Conservation (phyloP, 805 yeast species). For the Nematodospora valgi region DNA sequence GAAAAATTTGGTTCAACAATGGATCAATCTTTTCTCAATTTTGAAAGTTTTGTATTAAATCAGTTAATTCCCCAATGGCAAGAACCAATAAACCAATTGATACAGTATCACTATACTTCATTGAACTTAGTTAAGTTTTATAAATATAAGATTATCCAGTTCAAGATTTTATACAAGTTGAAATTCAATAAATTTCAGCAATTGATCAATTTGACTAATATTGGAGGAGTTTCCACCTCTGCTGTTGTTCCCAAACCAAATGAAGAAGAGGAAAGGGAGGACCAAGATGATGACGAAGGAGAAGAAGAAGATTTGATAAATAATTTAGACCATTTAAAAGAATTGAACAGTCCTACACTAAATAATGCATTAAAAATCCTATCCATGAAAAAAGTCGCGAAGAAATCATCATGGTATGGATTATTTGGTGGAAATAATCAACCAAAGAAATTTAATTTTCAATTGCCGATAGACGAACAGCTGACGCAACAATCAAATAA, state of each 20-base stretch:
- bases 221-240: slow-evolving; percentile 6
- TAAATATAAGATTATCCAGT: slow-evolving; percentile 51
- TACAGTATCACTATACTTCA: slow-evolving; percentile 41
- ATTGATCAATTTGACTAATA: slow-evolving; percentile 23
- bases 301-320: slow-evolving; percentile 4
- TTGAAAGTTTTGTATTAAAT: slow-evolving; percentile 41
- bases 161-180: slow-evolving; percentile 37
- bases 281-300: slow-evolving; percentile 1
- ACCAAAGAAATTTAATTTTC: slow-evolving; percentile 11
- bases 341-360: slow-evolving; percentile 38
- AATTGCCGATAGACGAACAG: slow-evolving; percentile 7
- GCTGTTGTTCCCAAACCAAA: slow-evolving; percentile 6
- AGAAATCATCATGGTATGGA: slow-evolving; percentile 41
- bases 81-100: slow-evolving; percentile 49
- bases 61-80: slow-evolving; percentile 41
- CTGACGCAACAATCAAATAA: not conserved
- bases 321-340: slow-evolving; percentile 27
- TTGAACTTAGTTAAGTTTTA: slow-evolving; percentile 46
- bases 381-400: slow-evolving; percentile 24
- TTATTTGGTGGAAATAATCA: slow-evolving; percentile 36
- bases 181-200: slow-evolving; percentile 38
- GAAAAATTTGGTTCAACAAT: slow-evolving; percentile 54
- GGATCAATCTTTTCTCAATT: slow-evolving; percentile 48
- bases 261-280: slow-evolving; percentile 1
- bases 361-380: slow-evolving; percentile 30